These are phyloP conservation scores for Phytophthora palmivora DNA, from an alignment of 352 stramenopile genomes.

Conservation along the genomic window DNA sequence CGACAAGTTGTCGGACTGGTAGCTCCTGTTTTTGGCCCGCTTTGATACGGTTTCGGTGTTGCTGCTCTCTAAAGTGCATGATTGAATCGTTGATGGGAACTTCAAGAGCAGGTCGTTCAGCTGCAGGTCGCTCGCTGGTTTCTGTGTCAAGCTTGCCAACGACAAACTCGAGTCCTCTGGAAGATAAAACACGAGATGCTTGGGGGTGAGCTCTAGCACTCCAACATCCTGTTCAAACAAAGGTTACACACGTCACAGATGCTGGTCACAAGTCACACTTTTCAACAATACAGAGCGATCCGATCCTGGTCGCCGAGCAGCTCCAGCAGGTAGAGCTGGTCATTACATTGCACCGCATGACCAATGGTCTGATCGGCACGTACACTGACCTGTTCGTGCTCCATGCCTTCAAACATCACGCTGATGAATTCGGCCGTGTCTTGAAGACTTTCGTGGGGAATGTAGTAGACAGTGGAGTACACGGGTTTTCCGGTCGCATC, in stretches of 20 bases:
- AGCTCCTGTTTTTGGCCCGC: slow-evolving; percentile 24
- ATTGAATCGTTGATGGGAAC: slow-evolving; percentile 22
- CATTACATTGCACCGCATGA: slow-evolving; percentile 16
- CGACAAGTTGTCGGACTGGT: no score
- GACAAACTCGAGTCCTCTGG: slow-evolving; percentile 7
- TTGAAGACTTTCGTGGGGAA: slow-evolving; percentile 55
- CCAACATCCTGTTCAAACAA: slow-evolving; percentile 23
- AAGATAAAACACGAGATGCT: slow-evolving; percentile 58
- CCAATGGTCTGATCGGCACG: slow-evolving; percentile 32
- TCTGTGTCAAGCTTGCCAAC: slow-evolving; percentile 41
- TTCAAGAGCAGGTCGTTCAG: slow-evolving; percentile 58
- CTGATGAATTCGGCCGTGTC: slow-evolving; percentile 35
- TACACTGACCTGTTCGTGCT: slow-evolving; percentile 22
- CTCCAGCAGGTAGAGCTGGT: slow-evolving; percentile 16
- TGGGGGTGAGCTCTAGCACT: slow-evolving; percentile 50
- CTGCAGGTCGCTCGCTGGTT: slow-evolving; percentile 53
- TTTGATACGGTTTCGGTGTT: slow-evolving; percentile 34
- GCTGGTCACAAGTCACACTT: slow-evolving; percentile 27
- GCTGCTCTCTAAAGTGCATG: slow-evolving; percentile 10
- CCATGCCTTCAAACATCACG: slow-evolving; percentile 42
- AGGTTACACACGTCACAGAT: slow-evolving; percentile 34
- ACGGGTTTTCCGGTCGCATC: slow-evolving; percentile 38
- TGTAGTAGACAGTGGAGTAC: slow-evolving; percentile 72
- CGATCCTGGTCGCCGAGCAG: slow-evolving; percentile 9
- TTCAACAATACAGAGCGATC: slow-evolving; percentile 24